These are phyloP conservation scores for Nakazawaea pomicola DNA, from an alignment of 805 yeast genomes.

Conservation along the genomic window DNA sequence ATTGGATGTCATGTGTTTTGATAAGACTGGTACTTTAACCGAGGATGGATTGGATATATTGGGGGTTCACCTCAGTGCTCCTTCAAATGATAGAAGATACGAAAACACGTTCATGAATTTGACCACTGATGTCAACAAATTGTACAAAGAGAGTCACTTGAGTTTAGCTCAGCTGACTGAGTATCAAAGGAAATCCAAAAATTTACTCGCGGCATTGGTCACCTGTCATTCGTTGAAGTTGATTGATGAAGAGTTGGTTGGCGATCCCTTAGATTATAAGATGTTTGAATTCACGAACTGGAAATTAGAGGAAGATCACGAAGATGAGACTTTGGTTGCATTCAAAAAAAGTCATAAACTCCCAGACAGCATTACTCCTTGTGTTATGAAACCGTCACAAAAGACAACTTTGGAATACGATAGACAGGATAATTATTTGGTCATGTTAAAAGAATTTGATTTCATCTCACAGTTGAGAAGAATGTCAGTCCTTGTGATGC, in stretches of 20 bases:
- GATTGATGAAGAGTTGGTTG: conserved; percentile 76
- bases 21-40: conserved; percentile 95
- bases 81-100: conserved; percentile 21
- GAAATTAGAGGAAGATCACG: conserved; percentile 65
- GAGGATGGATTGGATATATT: conserved; percentile 94
- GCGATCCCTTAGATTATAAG: conserved; percentile 90
- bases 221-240: conserved; percentile 84
- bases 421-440: conserved; percentile 26
- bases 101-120: conserved; percentile 24
- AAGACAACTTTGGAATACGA: conserved; percentile 17
- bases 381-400: conserved; percentile 40
- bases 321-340: conserved; percentile 24
- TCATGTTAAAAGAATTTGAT: conserved; percentile 57
- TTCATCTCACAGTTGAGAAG: conserved; percentile 81
- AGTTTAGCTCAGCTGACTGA: conserved; percentile 18
- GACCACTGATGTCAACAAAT: conserved; percentile 33
- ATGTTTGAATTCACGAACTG: conserved; percentile 91
- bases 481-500: conserved; percentile 77
- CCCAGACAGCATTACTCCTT: conserved; percentile 39
- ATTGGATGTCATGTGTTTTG: conserved; percentile 85
- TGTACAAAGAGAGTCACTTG: conserved; percentile 34
- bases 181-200: conserved; percentile 24
- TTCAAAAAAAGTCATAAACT: conserved; percentile 24
- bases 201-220: conserved; percentile 43
- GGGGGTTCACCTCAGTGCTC: conserved; percentile 38